phyloP scores from a whole-genome alignment of 2,329 filamentous ascomycete genomes.

The Scedosporium dehoogii region DNA sequence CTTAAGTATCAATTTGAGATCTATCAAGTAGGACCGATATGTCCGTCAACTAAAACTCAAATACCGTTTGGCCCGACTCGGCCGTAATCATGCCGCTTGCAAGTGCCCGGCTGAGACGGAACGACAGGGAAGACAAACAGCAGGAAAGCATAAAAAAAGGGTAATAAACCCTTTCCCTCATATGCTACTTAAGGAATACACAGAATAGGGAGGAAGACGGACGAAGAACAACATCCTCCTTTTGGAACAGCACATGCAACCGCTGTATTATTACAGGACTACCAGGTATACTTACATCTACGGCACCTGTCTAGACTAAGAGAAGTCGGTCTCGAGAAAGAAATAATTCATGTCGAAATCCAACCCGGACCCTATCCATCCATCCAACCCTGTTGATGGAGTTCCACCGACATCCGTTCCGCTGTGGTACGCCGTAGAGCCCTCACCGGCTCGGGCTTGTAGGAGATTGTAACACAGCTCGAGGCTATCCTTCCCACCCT shows the following conservation, averaged over 20 bases:
- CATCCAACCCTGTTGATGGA: neutral
- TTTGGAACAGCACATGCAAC: too few relatives aligned
- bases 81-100: too few relatives aligned
- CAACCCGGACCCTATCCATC: neutral
- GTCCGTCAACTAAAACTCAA: neutral
- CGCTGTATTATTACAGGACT: too few relatives aligned
- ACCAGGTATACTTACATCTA: too few relatives aligned
- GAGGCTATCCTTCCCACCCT: constrained; percentile 23
- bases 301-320: neutral
- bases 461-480: constrained; percentile 20
- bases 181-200: too few relatives aligned
- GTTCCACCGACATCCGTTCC: neutral
- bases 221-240: too few relatives aligned
- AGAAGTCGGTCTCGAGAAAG: neutral
- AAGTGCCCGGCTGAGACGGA: too few relatives aligned
- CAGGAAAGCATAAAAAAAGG: too few relatives aligned
- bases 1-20: neutral
- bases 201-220: too few relatives aligned
- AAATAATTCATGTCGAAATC: neutral
- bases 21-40: neutral
- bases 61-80: too few relatives aligned
- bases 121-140: too few relatives aligned
- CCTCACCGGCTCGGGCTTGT: neutral
- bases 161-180: too few relatives aligned
- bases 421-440: neutral